Percentiles rank a stretch among this genome's conserved stretches.
Conservation (phyloP, 805 yeast species). For the Scheffersomyces spartinae region DNA sequence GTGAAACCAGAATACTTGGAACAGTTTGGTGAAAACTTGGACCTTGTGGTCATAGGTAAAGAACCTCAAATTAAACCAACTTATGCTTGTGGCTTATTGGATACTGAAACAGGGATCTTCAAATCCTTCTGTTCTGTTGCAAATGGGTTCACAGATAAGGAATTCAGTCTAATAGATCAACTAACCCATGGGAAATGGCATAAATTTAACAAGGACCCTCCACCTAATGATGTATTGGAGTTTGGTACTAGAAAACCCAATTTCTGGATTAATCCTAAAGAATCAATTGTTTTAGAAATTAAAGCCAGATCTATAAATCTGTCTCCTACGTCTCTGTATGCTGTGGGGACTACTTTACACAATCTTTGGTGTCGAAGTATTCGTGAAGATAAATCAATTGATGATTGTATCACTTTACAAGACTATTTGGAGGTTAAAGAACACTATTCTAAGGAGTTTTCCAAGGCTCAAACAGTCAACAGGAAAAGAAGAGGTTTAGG, state of each 20-base stretch:
- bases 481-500: conserved; percentile 11
- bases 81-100: conserved; percentile 62
- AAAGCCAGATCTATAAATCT: conserved; percentile 66
- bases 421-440: conserved; percentile 36
- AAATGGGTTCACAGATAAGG: conserved; percentile 65
- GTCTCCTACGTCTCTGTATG: conserved; percentile 34
- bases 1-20: conserved; percentile 85
- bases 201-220: conserved; percentile 21
- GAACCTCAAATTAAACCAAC: conserved; percentile 61
- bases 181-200: conserved; percentile 54
- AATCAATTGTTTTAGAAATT: conserved; percentile 71
- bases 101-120: conserved; percentile 32
- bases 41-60: conserved; percentile 69
- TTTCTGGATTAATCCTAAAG: conserved; percentile 69
- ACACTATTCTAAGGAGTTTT: conserved; percentile 11
- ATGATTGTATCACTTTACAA: conserved; percentile 39
- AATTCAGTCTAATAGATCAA: conserved; percentile 46
- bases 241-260: conserved; percentile 57
- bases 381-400: conserved; percentile 57
- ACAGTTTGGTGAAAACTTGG: conserved; percentile 80
- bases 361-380: conserved; percentile 64
- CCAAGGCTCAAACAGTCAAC: conserved; percentile 17
- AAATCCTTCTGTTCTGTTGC: conserved; percentile 70
- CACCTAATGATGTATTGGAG: conserved; percentile 29
- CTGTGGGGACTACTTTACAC: conserved; percentile 58